Evolutionary conservation across 192 early-diverging fungal genomes (phyloP).

Genomic region (Linnemannia hyalina): DNA sequence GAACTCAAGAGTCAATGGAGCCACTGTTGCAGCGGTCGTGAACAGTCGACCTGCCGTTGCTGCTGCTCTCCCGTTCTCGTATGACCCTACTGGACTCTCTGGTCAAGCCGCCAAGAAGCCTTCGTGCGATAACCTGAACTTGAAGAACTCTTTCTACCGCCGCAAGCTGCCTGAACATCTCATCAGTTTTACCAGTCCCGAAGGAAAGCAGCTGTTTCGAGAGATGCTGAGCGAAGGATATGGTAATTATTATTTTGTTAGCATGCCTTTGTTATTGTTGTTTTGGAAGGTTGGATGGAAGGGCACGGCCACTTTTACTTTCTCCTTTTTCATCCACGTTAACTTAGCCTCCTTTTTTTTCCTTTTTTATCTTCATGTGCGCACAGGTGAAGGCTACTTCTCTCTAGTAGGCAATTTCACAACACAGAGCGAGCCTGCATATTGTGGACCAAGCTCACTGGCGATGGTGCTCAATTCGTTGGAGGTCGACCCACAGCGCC

Average conservation of each 20-base stretch:
- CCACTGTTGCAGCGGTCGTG: constrained; percentile 7
- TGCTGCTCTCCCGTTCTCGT: constrained; percentile 34
- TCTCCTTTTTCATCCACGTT: neutral
- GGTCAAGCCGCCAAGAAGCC: constrained; percentile 40
- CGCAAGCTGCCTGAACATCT: constrained; percentile 75
- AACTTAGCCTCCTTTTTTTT: neutral
- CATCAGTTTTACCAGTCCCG: constrained; percentile 81
- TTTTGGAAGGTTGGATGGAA: neutral
- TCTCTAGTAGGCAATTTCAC: constrained; percentile 90
- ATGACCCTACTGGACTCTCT: constrained; percentile 53
- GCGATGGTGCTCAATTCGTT: constrained; percentile 96
- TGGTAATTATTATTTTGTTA: constrained; percentile 38
- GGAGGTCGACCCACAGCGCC: constrained; percentile 86
- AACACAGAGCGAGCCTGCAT: constrained; percentile 91
- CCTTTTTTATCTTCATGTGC: neutral
- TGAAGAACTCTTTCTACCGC: constrained; percentile 70
- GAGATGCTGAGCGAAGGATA: constrained; percentile 79
- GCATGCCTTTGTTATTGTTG: no score
- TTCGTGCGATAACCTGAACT: constrained; percentile 36
- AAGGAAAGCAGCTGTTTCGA: constrained; percentile 85
- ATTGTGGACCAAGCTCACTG: constrained; percentile 90
- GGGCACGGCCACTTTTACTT: neutral
- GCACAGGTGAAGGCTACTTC: constrained; percentile 83
- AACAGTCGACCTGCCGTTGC: neutral
- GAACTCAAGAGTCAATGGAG: neutral